Evolutionary conservation across 2,329 filamentous ascomycete genomes (phyloP).

Genomic region (Gyromitra esculenta): DNA sequence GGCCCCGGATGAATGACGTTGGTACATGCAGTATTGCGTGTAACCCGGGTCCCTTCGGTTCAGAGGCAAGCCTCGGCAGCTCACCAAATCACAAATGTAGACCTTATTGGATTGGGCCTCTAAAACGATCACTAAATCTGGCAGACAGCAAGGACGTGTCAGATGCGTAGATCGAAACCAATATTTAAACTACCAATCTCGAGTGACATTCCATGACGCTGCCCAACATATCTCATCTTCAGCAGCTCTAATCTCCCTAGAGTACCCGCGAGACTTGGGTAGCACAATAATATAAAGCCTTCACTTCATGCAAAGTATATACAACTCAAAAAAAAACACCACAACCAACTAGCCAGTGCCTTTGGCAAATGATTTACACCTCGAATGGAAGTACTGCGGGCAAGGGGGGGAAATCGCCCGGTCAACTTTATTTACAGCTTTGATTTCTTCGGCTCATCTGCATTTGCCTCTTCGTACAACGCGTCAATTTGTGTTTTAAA

Average conservation of each 20-base stretch:
- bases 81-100: neutral
- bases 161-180: neutral
- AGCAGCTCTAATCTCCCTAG: neutral
- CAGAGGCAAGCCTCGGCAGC: too few relatives aligned
- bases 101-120: neutral
- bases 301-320: neutral
- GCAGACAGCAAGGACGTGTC: neutral
- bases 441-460: slow-evolving; percentile 62
- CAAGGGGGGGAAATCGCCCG: too few relatives aligned
- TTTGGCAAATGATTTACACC: neutral
- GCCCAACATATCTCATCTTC: neutral
- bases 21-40: too few relatives aligned
- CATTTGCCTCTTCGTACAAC: slow-evolving; percentile 68
- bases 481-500: slow-evolving; percentile 69
- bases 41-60: too few relatives aligned
- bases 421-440: slow-evolving; percentile 62
- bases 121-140: neutral
- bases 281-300: neutral
- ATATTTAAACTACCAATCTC: neutral
- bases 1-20: too few relatives aligned
- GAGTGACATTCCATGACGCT: slow-evolving; percentile 1
- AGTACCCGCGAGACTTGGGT: neutral
- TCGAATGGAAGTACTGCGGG: neutral
- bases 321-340: neutral
- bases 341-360: neutral